Evolutionary conservation across 1,284 basidiomycete species (phyloP), one percentile per base, ranked within the genome.

Genomic region (Ustilago hordei): DNA sequence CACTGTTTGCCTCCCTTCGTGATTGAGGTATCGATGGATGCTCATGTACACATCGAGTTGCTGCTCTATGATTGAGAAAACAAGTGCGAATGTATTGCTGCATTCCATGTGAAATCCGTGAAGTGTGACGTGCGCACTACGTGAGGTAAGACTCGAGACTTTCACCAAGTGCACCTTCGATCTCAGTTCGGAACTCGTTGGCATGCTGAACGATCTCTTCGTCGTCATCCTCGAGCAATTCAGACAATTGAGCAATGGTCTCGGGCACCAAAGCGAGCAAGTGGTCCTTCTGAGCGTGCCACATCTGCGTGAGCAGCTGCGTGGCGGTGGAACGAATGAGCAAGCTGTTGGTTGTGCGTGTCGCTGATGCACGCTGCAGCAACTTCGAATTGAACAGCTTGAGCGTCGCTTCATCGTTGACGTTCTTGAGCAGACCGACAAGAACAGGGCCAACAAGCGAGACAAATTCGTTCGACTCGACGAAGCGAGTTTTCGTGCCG

Each of bases 321-420:
- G 98, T 87, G 1, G 95, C 93, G 55, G 90, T 89, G 11, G 94
- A 84, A 12, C 73, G 69, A 19, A 78, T 60, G 23, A 47, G 48
- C 17, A 45, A 28, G 17, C 41, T 57, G 56, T 78, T 72, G 38
- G 62, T 50, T 7, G 61, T 50, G 9, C 95, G 91, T 0, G 93
- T 94, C 4, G 66, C 62, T 15, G 66, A 66, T 19, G 79, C 78
- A 67, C 93, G 90, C 90, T 95, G 92, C 63, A 98, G 90, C n/a
- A 98, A 87, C 48, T 91, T 89, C 34, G 92, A 88, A 88, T 98
- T 97, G 86, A 95, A 88, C 9, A 89, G 86, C 85, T 97, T 95
- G 73, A 95, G 89, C 31, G 92, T 87, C 3, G 83, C 78, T 69
- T 89, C 88, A 39, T 88, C 89, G 79, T 86, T 92, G 88, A 87